Percentiles rank a stretch among this genome's conserved stretches.
These are phyloP conservation scores for Rhododendron mucronatum DNA, from an alignment of 148 eudicot genomes.

Conservation along the genomic window DNA sequence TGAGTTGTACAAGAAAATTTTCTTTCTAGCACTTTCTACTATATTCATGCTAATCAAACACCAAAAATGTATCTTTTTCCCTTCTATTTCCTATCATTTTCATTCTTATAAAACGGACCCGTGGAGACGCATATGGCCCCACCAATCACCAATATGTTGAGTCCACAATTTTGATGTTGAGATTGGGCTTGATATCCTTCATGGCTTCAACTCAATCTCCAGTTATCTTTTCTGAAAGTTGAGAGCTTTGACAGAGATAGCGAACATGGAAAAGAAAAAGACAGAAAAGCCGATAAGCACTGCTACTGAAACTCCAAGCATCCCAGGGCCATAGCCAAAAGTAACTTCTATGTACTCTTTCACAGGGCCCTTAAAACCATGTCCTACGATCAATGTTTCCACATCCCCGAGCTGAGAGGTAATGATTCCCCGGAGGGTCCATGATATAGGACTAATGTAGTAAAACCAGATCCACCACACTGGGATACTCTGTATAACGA, in stretches of 20 bases:
- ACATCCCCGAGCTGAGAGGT: slow-evolving; percentile 83
- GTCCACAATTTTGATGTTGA: not conserved
- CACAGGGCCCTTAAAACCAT: slow-evolving; percentile 57
- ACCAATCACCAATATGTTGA: not conserved
- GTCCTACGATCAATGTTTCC: slow-evolving; percentile 40
- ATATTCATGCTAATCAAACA: too few relatives aligned
- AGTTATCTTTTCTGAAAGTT: slow-evolving; percentile 72
- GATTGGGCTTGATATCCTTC: not conserved
- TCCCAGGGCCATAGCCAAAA: slow-evolving; percentile 49
- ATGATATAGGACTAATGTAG: slow-evolving; percentile 72
- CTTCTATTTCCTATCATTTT: not conserved
- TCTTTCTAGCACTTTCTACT: not conserved
- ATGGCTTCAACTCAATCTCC: not conserved
- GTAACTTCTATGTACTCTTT: slow-evolving; percentile 46
- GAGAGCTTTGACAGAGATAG: slow-evolving; percentile 57
- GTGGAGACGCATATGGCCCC: not conserved
- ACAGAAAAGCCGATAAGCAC: slow-evolving; percentile 47
- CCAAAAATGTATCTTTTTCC: too few relatives aligned
- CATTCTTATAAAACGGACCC: not conserved
- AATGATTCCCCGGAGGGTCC: slow-evolving; percentile 67
- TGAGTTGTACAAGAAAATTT: not conserved
- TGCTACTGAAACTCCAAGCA: slow-evolving; percentile 47
- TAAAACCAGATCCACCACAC: slow-evolving; percentile 96
- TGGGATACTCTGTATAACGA: slow-evolving; percentile 52
- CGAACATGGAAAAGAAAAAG: slow-evolving; percentile 53